These are phyloP conservation scores for Nakazawaea holstii DNA, from an alignment of 805 yeast species.

Conservation along the genomic window DNA sequence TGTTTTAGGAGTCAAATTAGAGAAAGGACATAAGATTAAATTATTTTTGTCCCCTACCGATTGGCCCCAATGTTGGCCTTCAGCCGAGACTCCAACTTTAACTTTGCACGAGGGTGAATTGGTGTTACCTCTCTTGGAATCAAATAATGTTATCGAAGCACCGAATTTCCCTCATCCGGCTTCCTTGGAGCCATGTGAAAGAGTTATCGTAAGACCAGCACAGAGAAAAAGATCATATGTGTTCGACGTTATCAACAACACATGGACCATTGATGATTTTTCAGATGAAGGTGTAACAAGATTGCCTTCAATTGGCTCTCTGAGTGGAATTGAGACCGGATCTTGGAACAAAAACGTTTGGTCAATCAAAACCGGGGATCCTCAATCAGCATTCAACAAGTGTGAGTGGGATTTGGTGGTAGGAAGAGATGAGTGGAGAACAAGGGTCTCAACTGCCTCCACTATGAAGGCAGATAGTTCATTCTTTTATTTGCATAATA, in stretches of 20 bases:
- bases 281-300: conserved; percentile 30
- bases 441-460: conserved; percentile 27
- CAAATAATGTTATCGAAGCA: conserved; percentile 12
- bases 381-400: conserved; percentile 32
- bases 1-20: conserved; percentile 32
- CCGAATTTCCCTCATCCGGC: conserved; percentile 26
- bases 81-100: conserved; percentile 33
- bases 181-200: conserved; percentile 23
- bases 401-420: conserved; percentile 35
- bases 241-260: conserved; percentile 28
- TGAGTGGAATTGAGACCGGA: conserved; percentile 34
- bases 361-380: conserved; percentile 30
- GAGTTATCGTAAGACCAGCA: conserved; percentile 21
- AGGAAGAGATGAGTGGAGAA: conserved; percentile 37
- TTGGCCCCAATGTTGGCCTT: conserved; percentile 46
- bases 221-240: conserved; percentile 19
- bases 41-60: conserved; percentile 38
- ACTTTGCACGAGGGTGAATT: conserved; percentile 27
- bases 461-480: conserved; percentile 25
- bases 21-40: conserved; percentile 32
- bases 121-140: conserved; percentile 24
- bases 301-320: conserved; percentile 25
- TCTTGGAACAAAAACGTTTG: conserved; percentile 34
- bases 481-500: conserved; percentile 27
- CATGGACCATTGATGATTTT: conserved; percentile 28